Evolutionary conservation across 768 basidiomycete genomes (phyloP).

Genomic region (Phaffia tasmanica): DNA sequence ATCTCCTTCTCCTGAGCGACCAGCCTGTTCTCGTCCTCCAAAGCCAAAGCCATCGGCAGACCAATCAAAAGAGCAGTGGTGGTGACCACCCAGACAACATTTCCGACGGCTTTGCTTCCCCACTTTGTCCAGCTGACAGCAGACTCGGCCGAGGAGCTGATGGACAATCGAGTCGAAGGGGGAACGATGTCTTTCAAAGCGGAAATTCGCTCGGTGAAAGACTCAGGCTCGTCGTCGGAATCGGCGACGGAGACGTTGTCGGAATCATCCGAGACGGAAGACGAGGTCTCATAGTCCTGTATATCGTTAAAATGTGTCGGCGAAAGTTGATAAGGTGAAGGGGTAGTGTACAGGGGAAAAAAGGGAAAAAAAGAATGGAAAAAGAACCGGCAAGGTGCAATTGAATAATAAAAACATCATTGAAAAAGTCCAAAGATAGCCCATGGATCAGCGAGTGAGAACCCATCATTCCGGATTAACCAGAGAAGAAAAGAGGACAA

Average conservation of each 20-base stretch:
- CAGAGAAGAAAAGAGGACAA: background rate
- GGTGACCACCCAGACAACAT: conserved; percentile 86
- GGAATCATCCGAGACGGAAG: conserved; percentile 51
- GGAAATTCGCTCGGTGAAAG: conserved; percentile 70
- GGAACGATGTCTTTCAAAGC: conserved; percentile 95
- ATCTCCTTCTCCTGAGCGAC: conserved; percentile 89
- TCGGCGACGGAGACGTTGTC: conserved; percentile 68
- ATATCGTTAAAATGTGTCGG: conserved; percentile 35
- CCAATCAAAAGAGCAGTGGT: conserved; percentile 89
- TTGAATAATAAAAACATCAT: too few species aligned
- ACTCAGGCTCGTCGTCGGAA: conserved; percentile 56
- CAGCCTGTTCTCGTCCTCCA: conserved; percentile 94
- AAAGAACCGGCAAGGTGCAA: background rate
- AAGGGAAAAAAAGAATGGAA: background rate
- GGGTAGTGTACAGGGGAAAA: background rate
- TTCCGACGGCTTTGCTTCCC: conserved; percentile 63
- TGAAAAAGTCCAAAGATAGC: too few species aligned
- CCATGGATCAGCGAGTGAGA: too few species aligned
- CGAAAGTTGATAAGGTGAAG: conserved; percentile 30
- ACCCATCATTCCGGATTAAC: too few species aligned
- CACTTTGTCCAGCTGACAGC: conserved; percentile 57
- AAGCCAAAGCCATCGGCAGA: conserved; percentile 76
- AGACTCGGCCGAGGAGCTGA: conserved; percentile 52
- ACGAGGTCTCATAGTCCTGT: conserved; percentile 51
- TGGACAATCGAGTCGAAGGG: conserved; percentile 69